phyloP scores from a whole-genome alignment of 208 protist genomes.

The Leishmania tropica region DNA sequence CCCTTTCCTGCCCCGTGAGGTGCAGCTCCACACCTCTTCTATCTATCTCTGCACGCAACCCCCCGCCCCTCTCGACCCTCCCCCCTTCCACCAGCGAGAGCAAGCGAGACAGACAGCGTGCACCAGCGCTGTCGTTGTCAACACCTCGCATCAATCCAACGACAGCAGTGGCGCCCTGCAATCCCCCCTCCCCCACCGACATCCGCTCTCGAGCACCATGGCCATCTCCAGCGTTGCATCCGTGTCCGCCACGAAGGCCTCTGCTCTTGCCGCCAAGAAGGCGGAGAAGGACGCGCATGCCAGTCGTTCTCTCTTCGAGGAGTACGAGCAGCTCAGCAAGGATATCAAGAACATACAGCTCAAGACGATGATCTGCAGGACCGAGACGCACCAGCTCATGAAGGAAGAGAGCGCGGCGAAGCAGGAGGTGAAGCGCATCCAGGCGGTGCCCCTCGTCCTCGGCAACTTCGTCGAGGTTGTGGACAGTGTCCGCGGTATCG shows the following conservation, averaged over 20 bases:
- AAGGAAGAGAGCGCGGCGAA: slow-evolving; percentile 90
- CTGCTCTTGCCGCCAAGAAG: slow-evolving; percentile 17
- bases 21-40: not conserved
- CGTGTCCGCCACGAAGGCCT: slow-evolving; percentile 17
- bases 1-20: not conserved
- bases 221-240: not conserved
- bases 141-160: not conserved
- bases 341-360: slow-evolving; percentile 81
- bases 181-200: not conserved
- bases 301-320: slow-evolving; percentile 67
- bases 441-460: slow-evolving; percentile 99
- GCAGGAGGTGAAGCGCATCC: slow-evolving; percentile 98
- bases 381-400: slow-evolving; percentile 88
- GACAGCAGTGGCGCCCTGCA: not conserved
- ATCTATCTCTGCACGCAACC: not conserved
- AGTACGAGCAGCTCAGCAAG: slow-evolving; percentile 76
- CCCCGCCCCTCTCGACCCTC: no score
- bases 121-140: not conserved
- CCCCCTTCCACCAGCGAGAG: not conserved
- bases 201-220: not conserved
- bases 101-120: not conserved
- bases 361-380: slow-evolving; percentile 91
- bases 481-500: slow-evolving; percentile 95
- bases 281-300: slow-evolving; percentile 2
- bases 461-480: slow-evolving; percentile 99